Conservation (phyloP, 495 filamentous ascomycete genomes). For the Bacidia gigantensis region DNA sequence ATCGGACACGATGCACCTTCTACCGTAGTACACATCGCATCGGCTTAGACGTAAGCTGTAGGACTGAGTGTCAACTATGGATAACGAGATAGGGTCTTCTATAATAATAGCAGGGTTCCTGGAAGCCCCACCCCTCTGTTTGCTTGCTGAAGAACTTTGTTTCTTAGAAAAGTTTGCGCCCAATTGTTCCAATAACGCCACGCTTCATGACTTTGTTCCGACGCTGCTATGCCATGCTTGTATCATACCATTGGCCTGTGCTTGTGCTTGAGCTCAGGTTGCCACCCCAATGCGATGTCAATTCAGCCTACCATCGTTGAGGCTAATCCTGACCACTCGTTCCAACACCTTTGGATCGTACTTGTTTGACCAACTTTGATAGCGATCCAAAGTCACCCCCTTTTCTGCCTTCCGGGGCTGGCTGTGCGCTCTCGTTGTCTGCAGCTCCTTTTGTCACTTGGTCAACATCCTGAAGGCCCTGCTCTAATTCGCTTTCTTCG, state of each 20-base stretch:
- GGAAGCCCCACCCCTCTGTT: no score
- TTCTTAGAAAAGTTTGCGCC: no score
- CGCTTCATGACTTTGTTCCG: constrained; percentile 8
- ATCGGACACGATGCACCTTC: no score
- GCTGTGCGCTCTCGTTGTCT: neutral
- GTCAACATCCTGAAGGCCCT: neutral
- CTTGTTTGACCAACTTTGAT: neutral
- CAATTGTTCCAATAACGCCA: constrained; percentile 9
- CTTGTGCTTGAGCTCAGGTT: neutral
- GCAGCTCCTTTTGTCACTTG: neutral
- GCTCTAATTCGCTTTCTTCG: neutral
- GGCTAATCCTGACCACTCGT: neutral
- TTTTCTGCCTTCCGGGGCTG: neutral
- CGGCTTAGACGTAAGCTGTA: no score
- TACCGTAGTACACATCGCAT: no score
- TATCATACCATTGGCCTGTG: neutral
- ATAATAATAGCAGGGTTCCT: no score
- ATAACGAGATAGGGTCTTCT: no score
- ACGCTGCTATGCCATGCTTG: constrained; percentile 6
- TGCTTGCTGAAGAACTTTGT: no score
- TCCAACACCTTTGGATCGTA: neutral
- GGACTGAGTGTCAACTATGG: no score
- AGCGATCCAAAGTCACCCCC: neutral
- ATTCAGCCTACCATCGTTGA: no score
- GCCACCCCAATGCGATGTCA: neutral